Conservation (phyloP, 1,284 basidiomycete genomes). For the Schizopora paradoxa region DNA sequence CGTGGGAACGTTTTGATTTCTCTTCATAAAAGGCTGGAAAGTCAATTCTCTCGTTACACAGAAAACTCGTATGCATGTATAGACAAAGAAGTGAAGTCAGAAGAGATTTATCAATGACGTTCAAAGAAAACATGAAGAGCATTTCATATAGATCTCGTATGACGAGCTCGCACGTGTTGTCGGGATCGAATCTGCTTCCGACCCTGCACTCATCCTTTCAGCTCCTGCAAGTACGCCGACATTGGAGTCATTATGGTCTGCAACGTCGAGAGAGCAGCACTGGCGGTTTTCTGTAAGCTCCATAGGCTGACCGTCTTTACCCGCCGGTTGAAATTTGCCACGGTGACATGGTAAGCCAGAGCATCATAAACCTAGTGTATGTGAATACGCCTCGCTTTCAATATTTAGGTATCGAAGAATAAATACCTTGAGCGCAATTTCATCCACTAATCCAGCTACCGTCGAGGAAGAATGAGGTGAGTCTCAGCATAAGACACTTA, state of each 20-base stretch:
- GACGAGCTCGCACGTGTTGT: no score
- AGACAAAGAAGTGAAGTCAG: no score
- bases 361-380: slow-evolving; percentile 75
- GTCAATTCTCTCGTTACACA: no score
- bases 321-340: slow-evolving; percentile 81
- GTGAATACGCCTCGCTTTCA: slow-evolving; percentile 1
- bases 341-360: slow-evolving; percentile 86
- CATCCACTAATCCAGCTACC: slow-evolving; percentile 76
- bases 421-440: slow-evolving; percentile 67
- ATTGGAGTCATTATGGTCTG: slow-evolving; percentile 53
- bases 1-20: no score
- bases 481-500: not conserved
- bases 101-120: no score
- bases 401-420: not conserved
- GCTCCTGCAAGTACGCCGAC: slow-evolving; percentile 39
- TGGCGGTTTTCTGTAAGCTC: slow-evolving; percentile 72
- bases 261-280: slow-evolving; percentile 56
- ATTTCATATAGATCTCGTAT: no score
- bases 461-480: no score
- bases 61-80: no score
- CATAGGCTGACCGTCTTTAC: slow-evolving; percentile 83
- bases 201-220: no score
- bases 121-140: no score
- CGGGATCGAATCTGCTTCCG: no score
- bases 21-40: no score